Conservation (phyloP, 2,329 filamentous ascomycete genomes). For the Pseudopyrenochaeta lycopersici region DNA sequence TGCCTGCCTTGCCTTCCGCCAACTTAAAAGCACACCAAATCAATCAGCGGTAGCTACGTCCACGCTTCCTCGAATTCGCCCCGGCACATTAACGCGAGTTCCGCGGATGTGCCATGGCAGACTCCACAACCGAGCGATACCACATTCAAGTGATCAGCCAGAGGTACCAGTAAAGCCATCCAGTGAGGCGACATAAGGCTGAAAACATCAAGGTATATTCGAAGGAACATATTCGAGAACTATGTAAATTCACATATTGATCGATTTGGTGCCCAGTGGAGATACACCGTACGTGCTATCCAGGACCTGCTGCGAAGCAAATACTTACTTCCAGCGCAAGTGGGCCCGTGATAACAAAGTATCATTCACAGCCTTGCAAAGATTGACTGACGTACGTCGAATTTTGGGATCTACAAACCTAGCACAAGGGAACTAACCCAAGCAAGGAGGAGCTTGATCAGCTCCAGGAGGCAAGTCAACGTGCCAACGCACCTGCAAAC, state of each 20-base stretch:
- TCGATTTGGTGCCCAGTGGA: slow-evolving; percentile 11
- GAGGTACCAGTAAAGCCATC: not conserved
- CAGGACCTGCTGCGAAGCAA: not conserved
- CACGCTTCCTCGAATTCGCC: not conserved
- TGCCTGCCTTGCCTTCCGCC: not conserved
- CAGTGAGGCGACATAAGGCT: not conserved
- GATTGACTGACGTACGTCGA: slow-evolving; percentile 6
- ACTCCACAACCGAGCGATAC: slow-evolving; percentile 2
- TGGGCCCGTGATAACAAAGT: slow-evolving; percentile 9
- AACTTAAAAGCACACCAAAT: not conserved
- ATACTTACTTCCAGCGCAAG: not conserved
- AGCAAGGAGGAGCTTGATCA: slow-evolving; percentile 6
- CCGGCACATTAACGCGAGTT: not conserved
- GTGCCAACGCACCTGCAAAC: not conserved
- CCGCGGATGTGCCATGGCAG: not conserved
- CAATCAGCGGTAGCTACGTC: not conserved
- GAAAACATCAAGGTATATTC: slow-evolving; percentile 8
- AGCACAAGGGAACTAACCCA: not conserved
- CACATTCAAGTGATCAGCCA: slow-evolving; percentile 5
- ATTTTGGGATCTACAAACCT: not conserved
- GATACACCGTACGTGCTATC: not conserved
- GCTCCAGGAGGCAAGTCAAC: slow-evolving; percentile 1
- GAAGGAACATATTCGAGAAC: slow-evolving; percentile 1
- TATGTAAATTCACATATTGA: slow-evolving; percentile 6
- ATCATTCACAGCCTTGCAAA: slow-evolving; percentile 5